Evolutionary conservation across 106 monocot genomes (phyloP).

Genomic region (Agapanthus africanus): DNA sequence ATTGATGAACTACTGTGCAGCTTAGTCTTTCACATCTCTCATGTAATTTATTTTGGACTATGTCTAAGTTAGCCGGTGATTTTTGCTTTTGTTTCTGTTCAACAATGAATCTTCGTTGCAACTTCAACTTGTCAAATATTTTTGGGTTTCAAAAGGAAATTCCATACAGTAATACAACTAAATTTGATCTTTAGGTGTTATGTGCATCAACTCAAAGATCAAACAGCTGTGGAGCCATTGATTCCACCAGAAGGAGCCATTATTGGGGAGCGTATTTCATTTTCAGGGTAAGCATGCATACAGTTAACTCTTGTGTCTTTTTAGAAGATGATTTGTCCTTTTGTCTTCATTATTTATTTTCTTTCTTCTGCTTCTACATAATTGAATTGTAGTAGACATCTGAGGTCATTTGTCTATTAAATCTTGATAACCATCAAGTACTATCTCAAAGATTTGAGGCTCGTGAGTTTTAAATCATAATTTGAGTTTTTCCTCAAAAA

Average conservation of each 20-base stretch:
- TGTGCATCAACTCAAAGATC: conserved; percentile 94
- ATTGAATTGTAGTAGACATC: background rate
- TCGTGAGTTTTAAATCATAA: background rate
- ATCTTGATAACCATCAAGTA: background rate
- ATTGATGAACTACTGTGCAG: background rate
- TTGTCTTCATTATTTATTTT: background rate
- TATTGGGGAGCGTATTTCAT: conserved; percentile 67
- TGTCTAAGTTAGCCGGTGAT: background rate
- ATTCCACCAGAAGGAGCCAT: conserved; percentile 72
- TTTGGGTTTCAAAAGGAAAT: background rate
- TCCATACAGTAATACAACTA: background rate
- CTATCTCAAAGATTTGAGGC: background rate
- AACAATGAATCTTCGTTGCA: background rate
- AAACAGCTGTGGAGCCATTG: conserved; percentile 83
- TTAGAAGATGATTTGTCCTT: too few species aligned
- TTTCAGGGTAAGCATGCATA: conserved; percentile 56
- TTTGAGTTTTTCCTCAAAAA: background rate
- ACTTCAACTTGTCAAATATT: background rate
- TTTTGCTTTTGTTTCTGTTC: background rate
- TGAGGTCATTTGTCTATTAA: background rate
- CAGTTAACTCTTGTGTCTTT: too few species aligned
- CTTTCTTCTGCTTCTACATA: background rate
- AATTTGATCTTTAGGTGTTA: conserved; percentile 50
- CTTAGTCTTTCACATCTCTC: background rate
- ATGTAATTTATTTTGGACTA: background rate